These are phyloP conservation scores for Metarhizium humberi DNA, from an alignment of 2,329 filamentous ascomycete genomes.

Conservation along the genomic window DNA sequence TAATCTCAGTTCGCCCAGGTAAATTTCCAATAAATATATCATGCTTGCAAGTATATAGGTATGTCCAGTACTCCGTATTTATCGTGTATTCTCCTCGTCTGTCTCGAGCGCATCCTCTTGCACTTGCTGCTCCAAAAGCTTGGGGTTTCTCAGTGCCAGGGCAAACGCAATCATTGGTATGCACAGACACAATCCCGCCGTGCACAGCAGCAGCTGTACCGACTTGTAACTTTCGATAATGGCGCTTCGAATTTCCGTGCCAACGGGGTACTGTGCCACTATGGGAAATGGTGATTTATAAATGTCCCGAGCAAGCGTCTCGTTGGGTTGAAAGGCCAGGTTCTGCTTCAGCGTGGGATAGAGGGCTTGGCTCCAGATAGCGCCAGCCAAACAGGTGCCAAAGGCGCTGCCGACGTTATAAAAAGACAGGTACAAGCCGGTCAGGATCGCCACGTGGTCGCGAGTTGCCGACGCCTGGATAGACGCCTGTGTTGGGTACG, in stretches of 20 bases:
- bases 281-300: constrained; percentile 28
- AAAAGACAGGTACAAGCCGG: constrained; percentile 29
- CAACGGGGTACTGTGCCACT: constrained; percentile 26
- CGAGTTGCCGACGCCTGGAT: constrained; percentile 28
- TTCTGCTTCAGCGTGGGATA: constrained; percentile 21
- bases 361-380: constrained; percentile 32
- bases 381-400: constrained; percentile 29
- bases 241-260: constrained; percentile 31
- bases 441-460: constrained; percentile 29
- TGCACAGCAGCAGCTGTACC: constrained; percentile 33
- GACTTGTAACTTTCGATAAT: constrained; percentile 36
- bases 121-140: constrained; percentile 27
- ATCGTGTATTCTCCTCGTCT: not conserved
- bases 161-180: constrained; percentile 38
- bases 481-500: constrained; percentile 30
- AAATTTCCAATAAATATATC: not conserved
- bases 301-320: constrained; percentile 23
- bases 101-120: constrained; percentile 10
- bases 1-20: no score
- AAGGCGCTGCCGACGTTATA: constrained; percentile 32
- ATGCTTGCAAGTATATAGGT: not conserved
- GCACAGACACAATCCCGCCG: constrained; percentile 35
- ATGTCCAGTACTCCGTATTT: not conserved
- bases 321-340: constrained; percentile 24
- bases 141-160: constrained; percentile 31